Base-by-base conservation (phyloP, 2,329 filamentous ascomycete genomes). In the Aspergillus vadensis region DNA sequence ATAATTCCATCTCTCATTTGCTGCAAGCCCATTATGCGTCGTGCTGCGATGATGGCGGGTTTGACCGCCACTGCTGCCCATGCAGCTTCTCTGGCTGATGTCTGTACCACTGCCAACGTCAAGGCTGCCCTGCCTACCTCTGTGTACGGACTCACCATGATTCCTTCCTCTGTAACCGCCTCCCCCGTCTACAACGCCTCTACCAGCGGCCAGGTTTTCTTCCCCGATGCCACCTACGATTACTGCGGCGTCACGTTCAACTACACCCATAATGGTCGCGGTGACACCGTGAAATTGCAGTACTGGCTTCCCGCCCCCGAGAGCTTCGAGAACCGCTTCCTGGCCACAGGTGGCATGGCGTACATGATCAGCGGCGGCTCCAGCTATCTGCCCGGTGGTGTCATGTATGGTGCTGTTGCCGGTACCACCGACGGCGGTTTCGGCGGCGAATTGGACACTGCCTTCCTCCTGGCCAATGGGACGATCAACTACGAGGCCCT, bases 341-440 rank as follows among this genome's bases (percentile, higher is more conserved):
- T 80, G 55, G 75, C 79, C 5, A 75, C 68, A 15, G 80, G 80
- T 7, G 80, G 80, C 17, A 30, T 30, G 27, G 27, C 27, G 9
- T 30, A 30, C 27, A 30, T 30, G 27, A 30, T 30, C 27, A 30
- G 9, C 3, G 79, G 79, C 19, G 80, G 79, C n/a, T 71, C 66
- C 41, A 70, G 62, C 47, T 74, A 68, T 57, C 70, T 75, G 2
- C 78, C 76, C 6, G 77, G 76, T 27, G 77, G 79, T 58, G 72
- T 81, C 17, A 58, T 67, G 19, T 81, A 81, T 51, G 79, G 78
- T 43, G 78, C 79, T 21, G 76, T 67, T 2, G 68, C 70, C 0
- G 80, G 79, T 55, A 74, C 73, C 44, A 81, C 79, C 4, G 74
- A 76, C 54, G 80, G 74, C 9, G 80, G 80, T 3, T 82, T 80